A percentile compares a stretch with the other conserved stretches of the same genome.
phyloP scores from a whole-genome alignment of 345 rosid genomes.

The Trapa bicornis region DNA sequence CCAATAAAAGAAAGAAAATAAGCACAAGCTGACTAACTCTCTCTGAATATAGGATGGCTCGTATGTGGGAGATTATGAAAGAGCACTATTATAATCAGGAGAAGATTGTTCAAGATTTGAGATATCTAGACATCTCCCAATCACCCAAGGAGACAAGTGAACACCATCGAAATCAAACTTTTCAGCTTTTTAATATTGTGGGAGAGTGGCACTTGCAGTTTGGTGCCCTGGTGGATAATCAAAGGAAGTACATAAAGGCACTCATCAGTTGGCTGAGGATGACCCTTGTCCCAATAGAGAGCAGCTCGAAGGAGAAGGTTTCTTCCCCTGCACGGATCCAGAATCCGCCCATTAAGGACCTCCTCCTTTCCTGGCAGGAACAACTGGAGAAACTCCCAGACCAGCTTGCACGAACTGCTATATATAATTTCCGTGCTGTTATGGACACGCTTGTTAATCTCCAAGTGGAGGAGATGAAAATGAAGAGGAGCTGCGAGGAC shows the following conservation, averaged over 20 bases:
- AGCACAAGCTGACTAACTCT: neutral
- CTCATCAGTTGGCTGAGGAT: conserved; percentile 60
- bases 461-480: conserved; percentile 56
- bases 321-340: conserved; percentile 74
- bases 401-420: conserved; percentile 56
- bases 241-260: conserved; percentile 52
- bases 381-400: conserved; percentile 46
- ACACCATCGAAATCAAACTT: conserved; percentile 59
- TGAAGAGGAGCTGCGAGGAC: conserved; percentile 48
- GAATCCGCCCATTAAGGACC: conserved; percentile 50
- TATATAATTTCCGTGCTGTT: conserved; percentile 49
- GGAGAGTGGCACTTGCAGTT: conserved; percentile 76
- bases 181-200: conserved; percentile 56
- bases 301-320: conserved; percentile 76
- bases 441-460: conserved; percentile 45
- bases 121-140: conserved; percentile 32
- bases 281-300: conserved; percentile 80
- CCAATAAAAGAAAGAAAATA: neutral
- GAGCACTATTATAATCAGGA: conserved; percentile 50
- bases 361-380: conserved; percentile 57
- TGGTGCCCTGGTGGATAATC: conserved; percentile 53
- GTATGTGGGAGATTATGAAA: conserved; percentile 79
- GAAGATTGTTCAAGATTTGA: conserved; percentile 25
- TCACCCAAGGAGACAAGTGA: conserved; percentile 60
- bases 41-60: conserved; percentile 57